A percentile compares a stretch with the other conserved stretches of the same genome.
Evolutionary conservation across 1,139 yeast species (phyloP).

Genomic region (Candida tropicalis): DNA sequence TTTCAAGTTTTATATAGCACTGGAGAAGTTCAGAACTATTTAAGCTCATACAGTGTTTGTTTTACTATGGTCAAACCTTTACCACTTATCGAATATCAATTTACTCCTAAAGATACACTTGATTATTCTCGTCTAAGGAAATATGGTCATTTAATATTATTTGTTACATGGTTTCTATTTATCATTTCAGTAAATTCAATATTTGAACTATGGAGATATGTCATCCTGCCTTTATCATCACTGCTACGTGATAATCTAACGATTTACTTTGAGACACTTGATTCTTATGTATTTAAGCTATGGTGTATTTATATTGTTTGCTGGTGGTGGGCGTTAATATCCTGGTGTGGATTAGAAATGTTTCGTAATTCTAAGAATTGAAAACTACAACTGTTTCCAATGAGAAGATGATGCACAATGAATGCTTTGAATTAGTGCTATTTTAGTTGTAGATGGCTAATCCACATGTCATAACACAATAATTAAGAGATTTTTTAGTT

Average conservation of each 20-base stretch:
- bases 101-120: constrained; percentile 4
- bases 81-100: constrained; percentile 10
- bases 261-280: constrained; percentile 25
- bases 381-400: too few species aligned
- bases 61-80: constrained; percentile 7
- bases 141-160: constrained; percentile 42
- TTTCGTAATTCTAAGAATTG: constrained; percentile 64
- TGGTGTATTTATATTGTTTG: constrained; percentile 60
- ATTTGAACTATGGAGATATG: constrained; percentile 47
- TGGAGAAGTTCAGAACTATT: too few species aligned
- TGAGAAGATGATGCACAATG: too few species aligned
- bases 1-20: too few species aligned
- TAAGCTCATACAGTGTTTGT: too few species aligned
- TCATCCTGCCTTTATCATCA: constrained; percentile 33
- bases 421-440: too few species aligned
- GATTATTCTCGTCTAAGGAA: constrained; percentile 12
- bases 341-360: constrained; percentile 79
- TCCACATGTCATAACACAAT: too few species aligned
- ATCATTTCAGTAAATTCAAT: constrained; percentile 44
- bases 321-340: constrained; percentile 77
- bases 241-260: constrained; percentile 19
- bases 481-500: too few species aligned
- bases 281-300: constrained; percentile 52
- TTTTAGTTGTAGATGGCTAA: too few species aligned
- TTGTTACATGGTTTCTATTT: constrained; percentile 44